A percentile compares a stretch with the other conserved stretches of the same genome.
phyloP scores from a whole-genome alignment of 345 rosid genomes.

The Crucihimalaya himalaica region DNA sequence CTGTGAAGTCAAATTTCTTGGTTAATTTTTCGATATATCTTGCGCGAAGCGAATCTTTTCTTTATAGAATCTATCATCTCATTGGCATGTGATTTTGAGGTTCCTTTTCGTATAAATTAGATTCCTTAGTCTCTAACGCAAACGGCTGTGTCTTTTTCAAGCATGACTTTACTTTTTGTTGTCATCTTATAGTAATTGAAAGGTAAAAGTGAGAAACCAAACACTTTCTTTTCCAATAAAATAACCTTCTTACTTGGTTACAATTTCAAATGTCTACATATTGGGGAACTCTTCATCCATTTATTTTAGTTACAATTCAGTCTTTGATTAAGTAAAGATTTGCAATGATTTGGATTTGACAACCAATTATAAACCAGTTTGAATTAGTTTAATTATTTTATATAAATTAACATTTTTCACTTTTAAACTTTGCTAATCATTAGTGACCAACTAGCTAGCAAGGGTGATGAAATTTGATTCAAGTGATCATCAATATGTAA shows the following conservation, averaged over 20 bases:
- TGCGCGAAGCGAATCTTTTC: background rate
- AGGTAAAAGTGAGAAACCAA: background rate
- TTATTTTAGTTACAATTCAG: background rate
- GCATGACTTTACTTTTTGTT: background rate
- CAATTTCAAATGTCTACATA: conserved; percentile 8
- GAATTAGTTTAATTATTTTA: background rate
- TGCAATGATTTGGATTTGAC: background rate
- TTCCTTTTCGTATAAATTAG: conserved; percentile 13
- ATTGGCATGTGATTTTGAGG: conserved; percentile 27
- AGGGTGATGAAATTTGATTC: background rate
- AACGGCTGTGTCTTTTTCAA: conserved; percentile 7
- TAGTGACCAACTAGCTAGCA: background rate
- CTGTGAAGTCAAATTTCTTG: conserved; percentile 3
- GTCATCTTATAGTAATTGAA: conserved; percentile 12
- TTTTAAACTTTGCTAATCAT: background rate
- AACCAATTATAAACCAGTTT: background rate
- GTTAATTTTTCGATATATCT: background rate
- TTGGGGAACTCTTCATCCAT: conserved; percentile 8
- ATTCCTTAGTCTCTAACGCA: conserved; percentile 37
- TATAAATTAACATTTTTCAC: background rate
- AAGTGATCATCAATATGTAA: too few relatives aligned
- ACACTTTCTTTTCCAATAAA: background rate
- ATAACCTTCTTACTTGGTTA: conserved; percentile 12
- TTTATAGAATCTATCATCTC: conserved; percentile 32
- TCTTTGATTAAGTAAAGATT: background rate